Base-by-base conservation (phyloP, 441 rosid species). In the Eruca vesicaria region DNA sequence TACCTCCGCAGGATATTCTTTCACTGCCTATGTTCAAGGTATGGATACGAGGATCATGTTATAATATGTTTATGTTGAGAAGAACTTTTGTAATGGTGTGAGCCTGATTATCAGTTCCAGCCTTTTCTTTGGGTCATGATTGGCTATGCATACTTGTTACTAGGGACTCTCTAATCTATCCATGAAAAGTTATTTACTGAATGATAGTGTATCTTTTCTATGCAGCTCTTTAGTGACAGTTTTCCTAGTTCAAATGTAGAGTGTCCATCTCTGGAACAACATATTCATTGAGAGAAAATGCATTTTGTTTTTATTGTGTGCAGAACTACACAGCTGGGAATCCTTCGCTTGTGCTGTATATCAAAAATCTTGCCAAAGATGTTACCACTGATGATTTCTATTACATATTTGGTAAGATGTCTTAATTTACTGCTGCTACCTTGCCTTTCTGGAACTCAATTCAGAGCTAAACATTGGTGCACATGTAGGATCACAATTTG, bases 11-110 rank as follows among this genome's bases (percentile, higher is more conserved):
- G 79, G 97, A 96, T 81, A 91, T 96, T 82, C 80, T 96, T 48
- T 91, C 97, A 14, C 90, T 96, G 73, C 98, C 99, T 55, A 87
- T 87, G 91, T 93, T 96, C 78, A 96, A 96, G 99, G 99, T 93
- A 82, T 52, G 62, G 19, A 72, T 43, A 19, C 66, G 63, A 62
- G 52, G 55, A 67, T 70, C 55, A 64, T 58, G 43, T 38, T 66
- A 14, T 58, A 15, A 0, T 74, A 58, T 60, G 23, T 55, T 43
- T 66, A 33, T 53, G 21, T 63, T 41, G 16, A 33, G 21, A 18
- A 32, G 55, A 71, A 53, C 15, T 16, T 69, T 75, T 74, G 35
- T 61, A 29, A 66, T 50, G 20, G 58, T 56, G 41, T 16, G 65
- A 70, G 32, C 32, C 35, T 69, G 19, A 45, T 45, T 45, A 45